Evolutionary conservation across 2,329 filamentous ascomycete species (phyloP).

Genomic region (Didymella exigua): DNA sequence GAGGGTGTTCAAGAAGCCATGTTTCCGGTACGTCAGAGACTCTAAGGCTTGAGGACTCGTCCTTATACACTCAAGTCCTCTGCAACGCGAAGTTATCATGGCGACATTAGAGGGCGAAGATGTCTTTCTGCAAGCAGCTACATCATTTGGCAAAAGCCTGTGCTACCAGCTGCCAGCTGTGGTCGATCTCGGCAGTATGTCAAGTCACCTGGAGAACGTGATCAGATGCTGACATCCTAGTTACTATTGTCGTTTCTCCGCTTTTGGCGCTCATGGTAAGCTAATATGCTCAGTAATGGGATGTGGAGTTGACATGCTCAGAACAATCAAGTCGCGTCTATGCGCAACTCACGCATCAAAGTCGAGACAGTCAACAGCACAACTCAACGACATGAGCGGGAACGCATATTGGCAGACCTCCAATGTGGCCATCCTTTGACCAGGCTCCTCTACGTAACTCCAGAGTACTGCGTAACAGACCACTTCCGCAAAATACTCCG

Average conservation of each 20-base stretch:
- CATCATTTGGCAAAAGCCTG: constrained; percentile 88
- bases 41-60: not conserved
- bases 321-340: constrained; percentile 89
- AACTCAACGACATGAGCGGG: constrained; percentile 68
- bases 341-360: constrained; percentile 74
- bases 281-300: not conserved
- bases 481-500: constrained; percentile 76
- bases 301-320: constrained; percentile 42
- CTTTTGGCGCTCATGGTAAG: constrained; percentile 84
- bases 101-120: constrained; percentile 82
- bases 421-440: constrained; percentile 84
- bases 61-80: constrained; percentile 62
- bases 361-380: constrained; percentile 89
- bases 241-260: constrained; percentile 89
- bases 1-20: constrained; percentile 72
- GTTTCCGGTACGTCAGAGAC: constrained; percentile 66
- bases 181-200: constrained; percentile 81
- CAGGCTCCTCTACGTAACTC: constrained; percentile 88
- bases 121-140: constrained; percentile 91
- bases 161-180: constrained; percentile 93
- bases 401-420: constrained; percentile 77
- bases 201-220: too few species aligned
- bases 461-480: constrained; percentile 80
- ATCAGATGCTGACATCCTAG: constrained; percentile 51
- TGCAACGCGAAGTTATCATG: constrained; percentile 85